Conservation (phyloP, 306 rosid species). For the Glycine tomentella region DNA sequence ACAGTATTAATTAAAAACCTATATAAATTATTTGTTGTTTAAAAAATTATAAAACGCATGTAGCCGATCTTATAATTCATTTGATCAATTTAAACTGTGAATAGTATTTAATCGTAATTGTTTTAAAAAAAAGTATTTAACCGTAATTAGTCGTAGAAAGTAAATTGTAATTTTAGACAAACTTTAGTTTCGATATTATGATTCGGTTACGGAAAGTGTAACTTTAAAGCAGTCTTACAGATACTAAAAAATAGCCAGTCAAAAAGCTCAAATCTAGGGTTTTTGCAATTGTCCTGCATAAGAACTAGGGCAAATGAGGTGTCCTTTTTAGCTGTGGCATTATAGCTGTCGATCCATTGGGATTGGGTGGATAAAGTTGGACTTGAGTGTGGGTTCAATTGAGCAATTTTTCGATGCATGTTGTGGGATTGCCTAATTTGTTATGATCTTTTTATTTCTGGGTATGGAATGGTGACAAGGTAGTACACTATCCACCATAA, state of each 20-base stretch:
- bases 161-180: not conserved
- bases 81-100: not conserved
- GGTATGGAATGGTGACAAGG: conserved; percentile 67
- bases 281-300: not conserved
- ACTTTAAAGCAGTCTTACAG: not conserved
- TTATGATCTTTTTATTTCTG: not conserved
- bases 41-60: not conserved
- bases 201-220: not conserved
- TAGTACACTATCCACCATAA: conserved; percentile 50
- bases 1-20: too few species aligned
- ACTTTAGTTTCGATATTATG: not conserved
- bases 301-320: not conserved
- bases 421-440: conserved; percentile 49
- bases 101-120: not conserved
- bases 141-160: not conserved
- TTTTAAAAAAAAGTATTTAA: too few species aligned
- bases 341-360: conserved; percentile 6
- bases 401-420: conserved; percentile 41
- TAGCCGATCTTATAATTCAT: not conserved
- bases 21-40: not conserved
- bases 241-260: not conserved
- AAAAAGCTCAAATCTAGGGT: not conserved
- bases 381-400: conserved; percentile 1
- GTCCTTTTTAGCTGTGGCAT: conserved; percentile 35
- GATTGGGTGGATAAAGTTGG: conserved; percentile 33